Conservation (phyloP, 345 rosid species). For the Arabidopsis arenosa region DNA sequence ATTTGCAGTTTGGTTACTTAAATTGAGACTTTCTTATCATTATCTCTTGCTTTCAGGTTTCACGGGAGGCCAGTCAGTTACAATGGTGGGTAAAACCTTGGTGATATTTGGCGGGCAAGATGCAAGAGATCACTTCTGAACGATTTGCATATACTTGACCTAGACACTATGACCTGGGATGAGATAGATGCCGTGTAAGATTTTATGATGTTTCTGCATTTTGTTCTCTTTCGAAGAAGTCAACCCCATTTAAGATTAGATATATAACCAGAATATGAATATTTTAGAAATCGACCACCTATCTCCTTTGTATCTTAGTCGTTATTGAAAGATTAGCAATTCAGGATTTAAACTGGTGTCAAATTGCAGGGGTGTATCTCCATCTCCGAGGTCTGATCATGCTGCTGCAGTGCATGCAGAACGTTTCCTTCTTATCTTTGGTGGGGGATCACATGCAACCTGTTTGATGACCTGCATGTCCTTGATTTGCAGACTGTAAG, state of each 20-base stretch:
- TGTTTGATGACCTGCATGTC: constrained; percentile 94
- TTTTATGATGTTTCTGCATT: constrained; percentile 20
- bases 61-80: constrained; percentile 99
- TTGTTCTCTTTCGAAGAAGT: constrained; percentile 14
- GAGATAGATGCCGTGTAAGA: constrained; percentile 94
- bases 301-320: constrained; percentile 8
- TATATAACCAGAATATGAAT: constrained; percentile 21
- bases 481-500: constrained; percentile 97
- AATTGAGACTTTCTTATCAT: constrained; percentile 18
- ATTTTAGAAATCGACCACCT: constrained; percentile 18
- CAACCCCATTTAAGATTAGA: constrained; percentile 15
- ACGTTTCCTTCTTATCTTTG: constrained; percentile 94
- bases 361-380: constrained; percentile 82
- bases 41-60: constrained; percentile 61
- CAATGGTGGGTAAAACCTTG: constrained; percentile 78
- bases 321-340: constrained; percentile 27
- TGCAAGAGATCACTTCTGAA: constrained; percentile 85
- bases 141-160: constrained; percentile 95
- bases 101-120: constrained; percentile 99
- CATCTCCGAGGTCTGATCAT: constrained; percentile 99
- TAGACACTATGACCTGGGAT: constrained; percentile 99
- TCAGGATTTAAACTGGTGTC: constrained; percentile 24
- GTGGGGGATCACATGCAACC: constrained; percentile 95
- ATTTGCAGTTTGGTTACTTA: constrained; percentile 17
- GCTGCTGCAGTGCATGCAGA: constrained; percentile 98